Evolutionary conservation across 2,329 filamentous ascomycete species (phyloP), one percentile per base, ranked within the genome.

Genomic region (Mycocentrospora acerina): DNA sequence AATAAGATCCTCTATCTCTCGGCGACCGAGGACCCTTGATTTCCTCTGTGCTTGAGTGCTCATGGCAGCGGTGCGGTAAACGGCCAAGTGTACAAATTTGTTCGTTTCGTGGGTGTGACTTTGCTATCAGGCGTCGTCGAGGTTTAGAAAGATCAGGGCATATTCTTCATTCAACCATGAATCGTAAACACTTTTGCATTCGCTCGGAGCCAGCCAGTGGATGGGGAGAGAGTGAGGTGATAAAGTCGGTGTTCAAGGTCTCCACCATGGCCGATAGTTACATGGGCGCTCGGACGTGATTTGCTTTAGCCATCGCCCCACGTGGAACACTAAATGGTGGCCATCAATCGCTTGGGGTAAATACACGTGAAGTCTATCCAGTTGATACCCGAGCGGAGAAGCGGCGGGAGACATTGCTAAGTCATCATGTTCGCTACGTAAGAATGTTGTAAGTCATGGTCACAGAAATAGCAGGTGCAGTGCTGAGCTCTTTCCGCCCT

Each of bases 1-100:
- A 59, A 98, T 96, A 55, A 91, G 71, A 5, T 78, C 81, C 67
- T 96, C 90, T 44, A 95, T 79, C 61, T 88, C 78, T 43, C 79
- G 70, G 47, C 83, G 76, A 43, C 77, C 79, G 49, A 83, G 68
- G 22, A 83, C 38, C 22, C 58, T 66, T 49, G 76, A 70, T 62
- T 76, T 78, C 24, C 67, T 62, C 48, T 55, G 49, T 28, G 46
- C 32, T 34, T 53, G 53, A 14, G 51, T 32, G 29, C 51, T 55
- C 62, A 67, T 67, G 24, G 22, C 49, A 44, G 53, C 35, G 35
- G 39, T 40, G 38, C 32, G 27, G 19, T 35, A 28, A 11, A 29
- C 24, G 16, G 15, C 29, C 13, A 22, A 34, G 24, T 32, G 24
- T 16, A 34, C 41, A 34, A 15, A 37, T n/a, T 22, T 22, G 9